phyloP scores from a whole-genome alignment of 768 basidiomycete species.

The Pulveroboletus ravenelii region DNA sequence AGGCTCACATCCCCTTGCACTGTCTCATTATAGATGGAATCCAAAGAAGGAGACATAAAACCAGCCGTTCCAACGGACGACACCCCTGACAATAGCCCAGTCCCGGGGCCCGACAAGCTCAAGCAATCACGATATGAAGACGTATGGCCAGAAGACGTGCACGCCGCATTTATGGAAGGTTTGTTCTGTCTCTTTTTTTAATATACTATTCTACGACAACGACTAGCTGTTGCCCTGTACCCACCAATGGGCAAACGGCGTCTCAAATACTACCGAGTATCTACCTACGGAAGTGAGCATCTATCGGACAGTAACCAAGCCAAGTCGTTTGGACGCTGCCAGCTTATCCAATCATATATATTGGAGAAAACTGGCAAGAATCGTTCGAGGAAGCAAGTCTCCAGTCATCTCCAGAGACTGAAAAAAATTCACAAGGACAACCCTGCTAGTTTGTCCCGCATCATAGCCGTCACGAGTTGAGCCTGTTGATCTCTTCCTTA shows the following conservation, averaged over 20 bases:
- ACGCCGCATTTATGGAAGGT: conserved; percentile 37
- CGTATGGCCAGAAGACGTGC: conserved; percentile 33
- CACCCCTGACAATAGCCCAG: neutral
- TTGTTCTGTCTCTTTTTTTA: neutral
- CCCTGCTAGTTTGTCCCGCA: conserved; percentile 27
- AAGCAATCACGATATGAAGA: conserved; percentile 33
- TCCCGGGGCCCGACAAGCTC: conserved; percentile 10
- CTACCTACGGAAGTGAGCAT: conserved; percentile 13
- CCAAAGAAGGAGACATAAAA: conserved; percentile 13
- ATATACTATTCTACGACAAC: conserved; percentile 8
- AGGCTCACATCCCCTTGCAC: conserved; percentile 1
- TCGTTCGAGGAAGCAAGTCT: conserved; percentile 37
- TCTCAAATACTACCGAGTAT: conserved; percentile 29
- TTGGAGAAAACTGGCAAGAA: conserved; percentile 36
- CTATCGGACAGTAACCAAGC: conserved; percentile 5
- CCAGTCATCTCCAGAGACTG: conserved; percentile 36
- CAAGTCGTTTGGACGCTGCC: conserved; percentile 37
- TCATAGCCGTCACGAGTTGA: neutral
- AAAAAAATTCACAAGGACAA: conserved; percentile 33
- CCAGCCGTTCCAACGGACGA: conserved; percentile 8
- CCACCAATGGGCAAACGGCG: conserved; percentile 36
- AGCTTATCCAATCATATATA: conserved; percentile 37
- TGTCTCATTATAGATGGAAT: conserved; percentile 23
- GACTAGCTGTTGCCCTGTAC: conserved; percentile 27
- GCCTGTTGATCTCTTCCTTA: conserved; percentile 3